Conservation (phyloP, 2,329 filamentous ascomycete species). For the Alternaria infectoria region DNA sequence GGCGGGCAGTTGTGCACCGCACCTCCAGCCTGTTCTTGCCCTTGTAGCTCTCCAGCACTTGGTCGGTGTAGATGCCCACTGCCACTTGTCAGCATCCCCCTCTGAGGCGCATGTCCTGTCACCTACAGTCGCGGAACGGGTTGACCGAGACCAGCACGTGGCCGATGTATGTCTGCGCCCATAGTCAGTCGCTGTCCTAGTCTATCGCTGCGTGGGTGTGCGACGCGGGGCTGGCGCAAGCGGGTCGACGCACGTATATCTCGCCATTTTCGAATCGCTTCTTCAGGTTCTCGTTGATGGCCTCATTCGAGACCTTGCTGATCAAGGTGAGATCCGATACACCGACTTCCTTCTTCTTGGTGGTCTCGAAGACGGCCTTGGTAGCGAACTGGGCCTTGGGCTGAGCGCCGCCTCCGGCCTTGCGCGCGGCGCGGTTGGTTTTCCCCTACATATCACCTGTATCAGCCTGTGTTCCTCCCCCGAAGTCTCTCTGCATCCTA, state of each 20-base stretch:
- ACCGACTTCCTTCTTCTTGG: constrained; percentile 99
- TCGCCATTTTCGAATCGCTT: constrained; percentile 96
- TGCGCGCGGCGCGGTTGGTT: constrained; percentile 65
- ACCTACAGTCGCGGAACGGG: constrained; percentile 85
- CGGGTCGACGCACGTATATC: constrained; percentile 74
- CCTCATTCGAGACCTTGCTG: constrained; percentile 98
- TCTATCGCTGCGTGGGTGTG: constrained; percentile 11
- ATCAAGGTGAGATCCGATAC: constrained; percentile 97
- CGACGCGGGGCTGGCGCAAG: constrained; percentile 32
- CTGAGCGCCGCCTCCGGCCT: constrained; percentile 50
- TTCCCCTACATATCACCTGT: constrained; percentile 52
- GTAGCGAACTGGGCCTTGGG: constrained; percentile 74
- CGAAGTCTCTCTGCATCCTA: constrained; percentile 21
- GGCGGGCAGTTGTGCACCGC: constrained; percentile 7
- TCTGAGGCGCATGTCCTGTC: background rate
- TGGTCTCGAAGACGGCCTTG: constrained; percentile 94
- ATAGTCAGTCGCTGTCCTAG: constrained; percentile 31
- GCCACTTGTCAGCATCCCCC: constrained; percentile 46
- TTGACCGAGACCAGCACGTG: constrained; percentile 99
- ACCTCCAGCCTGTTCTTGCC: constrained; percentile 93
- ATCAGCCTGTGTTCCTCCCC: constrained; percentile 24
- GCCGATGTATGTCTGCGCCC: constrained; percentile 85
- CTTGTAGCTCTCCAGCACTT: constrained; percentile 90
- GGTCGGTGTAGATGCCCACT: constrained; percentile 96
- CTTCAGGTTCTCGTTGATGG: constrained; percentile 98